Conservation (phyloP, 148 eudicot genomes). For the Chenopodium quinoa region DNA sequence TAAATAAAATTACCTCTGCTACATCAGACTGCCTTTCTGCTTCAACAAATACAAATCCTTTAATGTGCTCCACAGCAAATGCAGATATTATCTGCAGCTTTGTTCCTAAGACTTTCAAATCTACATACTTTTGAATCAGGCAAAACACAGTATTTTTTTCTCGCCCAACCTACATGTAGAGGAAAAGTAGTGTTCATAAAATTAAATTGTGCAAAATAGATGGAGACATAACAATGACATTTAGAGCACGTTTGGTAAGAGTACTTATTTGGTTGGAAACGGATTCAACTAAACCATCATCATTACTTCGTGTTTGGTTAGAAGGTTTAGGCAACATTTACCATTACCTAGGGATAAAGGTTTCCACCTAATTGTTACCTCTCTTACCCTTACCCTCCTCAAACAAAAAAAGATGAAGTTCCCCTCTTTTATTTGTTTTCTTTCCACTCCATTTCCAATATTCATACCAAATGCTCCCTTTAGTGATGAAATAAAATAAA, state of each 20-base stretch:
- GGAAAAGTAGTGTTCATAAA: not conserved
- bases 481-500: too few species aligned
- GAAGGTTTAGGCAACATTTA: too few species aligned
- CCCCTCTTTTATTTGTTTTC: too few species aligned
- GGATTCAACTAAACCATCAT: too few species aligned
- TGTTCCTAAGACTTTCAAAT: conserved; percentile 57
- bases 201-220: conserved; percentile 9
- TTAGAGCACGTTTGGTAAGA: not conserved
- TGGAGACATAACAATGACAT: not conserved
- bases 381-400: too few species aligned
- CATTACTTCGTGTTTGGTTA: too few species aligned
- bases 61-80: conserved; percentile 72
- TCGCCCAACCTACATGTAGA: conserved; percentile 70
- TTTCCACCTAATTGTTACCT: too few species aligned
- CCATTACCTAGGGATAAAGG: too few species aligned
- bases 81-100: conserved; percentile 83
- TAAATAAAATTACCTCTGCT: conserved; percentile 54
- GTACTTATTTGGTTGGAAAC: too few species aligned
- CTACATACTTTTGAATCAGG: conserved; percentile 83
- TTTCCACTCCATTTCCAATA: too few species aligned
- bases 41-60: conserved; percentile 85
- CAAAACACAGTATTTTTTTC: conserved; percentile 86
- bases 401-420: too few species aligned
- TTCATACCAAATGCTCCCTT: too few species aligned
- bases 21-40: conserved; percentile 76